phyloP scores from a whole-genome alignment of 768 basidiomycete species.

The Termitomyces sp. region DNA sequence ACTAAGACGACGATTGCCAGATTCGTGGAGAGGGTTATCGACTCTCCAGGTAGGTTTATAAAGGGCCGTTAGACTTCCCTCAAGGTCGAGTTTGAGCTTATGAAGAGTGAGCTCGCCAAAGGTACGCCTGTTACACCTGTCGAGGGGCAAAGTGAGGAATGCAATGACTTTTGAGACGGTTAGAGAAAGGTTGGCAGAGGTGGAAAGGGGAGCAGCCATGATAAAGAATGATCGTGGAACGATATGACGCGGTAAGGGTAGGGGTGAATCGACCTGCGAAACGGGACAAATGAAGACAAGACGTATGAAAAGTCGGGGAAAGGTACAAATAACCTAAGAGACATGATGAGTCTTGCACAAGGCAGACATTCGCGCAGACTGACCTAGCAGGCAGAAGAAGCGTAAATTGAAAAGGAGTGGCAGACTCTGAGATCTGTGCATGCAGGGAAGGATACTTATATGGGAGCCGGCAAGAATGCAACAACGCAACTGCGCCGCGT shows the following conservation, averaged over 20 bases:
- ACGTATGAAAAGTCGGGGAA: constrained; percentile 17
- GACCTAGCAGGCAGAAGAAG: constrained; percentile 4
- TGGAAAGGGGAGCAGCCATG: constrained; percentile 30
- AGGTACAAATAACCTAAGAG: constrained; percentile 5
- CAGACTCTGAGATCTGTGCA: constrained; percentile 7
- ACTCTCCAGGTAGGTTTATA: constrained; percentile 65
- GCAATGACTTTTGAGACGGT: constrained; percentile 71
- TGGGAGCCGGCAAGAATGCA: constrained; percentile 2
- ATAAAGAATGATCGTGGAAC: constrained; percentile 16
- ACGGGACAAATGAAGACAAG: constrained; percentile 6
- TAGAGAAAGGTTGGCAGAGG: constrained; percentile 44
- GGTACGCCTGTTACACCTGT: constrained; percentile 42
- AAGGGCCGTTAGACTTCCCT: constrained; percentile 66
- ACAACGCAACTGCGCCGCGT: constrained; percentile 6
- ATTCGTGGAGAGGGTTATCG: constrained; percentile 59
- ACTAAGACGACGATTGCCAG: constrained; percentile 69
- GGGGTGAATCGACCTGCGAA: constrained; percentile 62
- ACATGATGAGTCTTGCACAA: constrained; percentile 5
- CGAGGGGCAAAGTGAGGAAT: constrained; percentile 60
- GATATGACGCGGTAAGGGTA: constrained; percentile 10
- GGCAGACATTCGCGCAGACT: background rate
- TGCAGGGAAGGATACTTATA: constrained; percentile 8
- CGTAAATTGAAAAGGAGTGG: constrained; percentile 1
- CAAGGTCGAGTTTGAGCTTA: constrained; percentile 66
- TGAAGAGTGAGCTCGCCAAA: constrained; percentile 52